phyloP scores from a whole-genome alignment of 805 yeast species.

The Pichia cabralensis region DNA sequence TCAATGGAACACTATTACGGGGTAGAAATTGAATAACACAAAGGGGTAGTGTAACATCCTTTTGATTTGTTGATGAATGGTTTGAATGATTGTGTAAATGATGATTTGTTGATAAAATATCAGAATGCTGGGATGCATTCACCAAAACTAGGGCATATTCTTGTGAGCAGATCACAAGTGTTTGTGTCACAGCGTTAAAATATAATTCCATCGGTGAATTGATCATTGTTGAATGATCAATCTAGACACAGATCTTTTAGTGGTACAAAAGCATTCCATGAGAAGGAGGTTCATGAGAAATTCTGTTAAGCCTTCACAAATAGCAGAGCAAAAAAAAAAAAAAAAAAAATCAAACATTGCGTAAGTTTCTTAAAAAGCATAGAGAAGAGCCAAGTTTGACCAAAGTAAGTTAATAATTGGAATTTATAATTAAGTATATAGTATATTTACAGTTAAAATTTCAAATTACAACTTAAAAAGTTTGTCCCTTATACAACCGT shows the following conservation, averaged over 20 bases:
- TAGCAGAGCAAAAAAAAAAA: too few relatives aligned
- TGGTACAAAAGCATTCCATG: too few relatives aligned
- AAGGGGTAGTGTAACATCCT: constrained; percentile 16
- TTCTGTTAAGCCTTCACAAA: too few relatives aligned
- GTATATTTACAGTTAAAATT: too few relatives aligned
- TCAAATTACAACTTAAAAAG: too few relatives aligned
- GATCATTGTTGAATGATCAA: not conserved
- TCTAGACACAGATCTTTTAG: too few relatives aligned
- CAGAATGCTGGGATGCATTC: not conserved
- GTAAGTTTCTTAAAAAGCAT: too few relatives aligned
- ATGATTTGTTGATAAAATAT: not conserved
- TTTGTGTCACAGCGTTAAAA: constrained; percentile 1
- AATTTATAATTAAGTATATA: too few relatives aligned
- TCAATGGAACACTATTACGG: constrained; percentile 19
- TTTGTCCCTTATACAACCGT: constrained; percentile 20
- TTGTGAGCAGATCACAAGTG: constrained; percentile 7
- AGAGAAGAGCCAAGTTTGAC: too few relatives aligned
- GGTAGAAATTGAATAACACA: constrained; percentile 48
- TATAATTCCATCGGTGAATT: constrained; percentile 7
- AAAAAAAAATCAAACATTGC: too few relatives aligned
- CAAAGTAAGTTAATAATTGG: too few relatives aligned
- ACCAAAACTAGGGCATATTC: constrained; percentile 5
- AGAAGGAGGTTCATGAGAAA: too few relatives aligned
- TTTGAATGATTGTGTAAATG: not conserved
- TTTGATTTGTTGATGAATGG: not conserved